These are phyloP conservation scores for Dioszegia hungarica DNA, from an alignment of 768 basidiomycete genomes.

Conservation along the genomic window DNA sequence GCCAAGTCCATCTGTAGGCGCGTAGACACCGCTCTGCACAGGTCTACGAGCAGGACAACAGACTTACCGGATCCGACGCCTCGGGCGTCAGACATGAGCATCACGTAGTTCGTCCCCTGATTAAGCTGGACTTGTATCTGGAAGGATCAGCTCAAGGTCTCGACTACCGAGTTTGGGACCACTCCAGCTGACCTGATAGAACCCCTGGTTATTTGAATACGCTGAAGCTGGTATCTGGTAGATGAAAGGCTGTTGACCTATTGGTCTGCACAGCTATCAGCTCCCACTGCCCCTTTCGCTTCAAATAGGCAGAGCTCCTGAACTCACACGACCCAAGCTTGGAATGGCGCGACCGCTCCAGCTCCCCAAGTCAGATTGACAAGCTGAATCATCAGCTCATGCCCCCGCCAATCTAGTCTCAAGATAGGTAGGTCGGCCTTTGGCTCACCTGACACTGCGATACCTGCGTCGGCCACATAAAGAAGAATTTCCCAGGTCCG, in stretches of 20 bases:
- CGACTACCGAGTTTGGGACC: not conserved
- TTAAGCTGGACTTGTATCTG: conserved; percentile 34
- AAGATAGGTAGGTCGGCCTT: not conserved
- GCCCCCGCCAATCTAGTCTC: not conserved
- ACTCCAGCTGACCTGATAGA: conserved; percentile 14
- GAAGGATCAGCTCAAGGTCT: not conserved
- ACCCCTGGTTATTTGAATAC: conserved; percentile 16
- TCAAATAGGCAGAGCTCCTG: too few relatives aligned
- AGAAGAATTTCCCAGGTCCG: conserved; percentile 23
- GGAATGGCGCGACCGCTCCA: conserved; percentile 29
- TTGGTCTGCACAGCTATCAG: too few relatives aligned
- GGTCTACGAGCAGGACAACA: not conserved
- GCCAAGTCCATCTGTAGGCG: not conserved
- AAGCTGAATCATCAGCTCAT: conserved; percentile 8
- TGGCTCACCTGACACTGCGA: conserved; percentile 28
- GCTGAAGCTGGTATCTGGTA: conserved; percentile 25
- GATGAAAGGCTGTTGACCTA: conserved; percentile 24
- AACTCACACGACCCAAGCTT: conserved; percentile 30
- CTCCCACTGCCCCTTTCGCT: too few relatives aligned
- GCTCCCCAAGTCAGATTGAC: conserved; percentile 28
- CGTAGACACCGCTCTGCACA: too few relatives aligned
- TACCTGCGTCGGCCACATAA: conserved; percentile 33
- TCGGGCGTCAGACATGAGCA: conserved; percentile 31
- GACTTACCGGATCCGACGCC: conserved; percentile 26
- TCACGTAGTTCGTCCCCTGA: conserved; percentile 26